A percentile compares a stretch with the other conserved stretches of the same genome.
Conservation (phyloP, 73 alveolate species). For the Uronychia binucleata region DNA sequence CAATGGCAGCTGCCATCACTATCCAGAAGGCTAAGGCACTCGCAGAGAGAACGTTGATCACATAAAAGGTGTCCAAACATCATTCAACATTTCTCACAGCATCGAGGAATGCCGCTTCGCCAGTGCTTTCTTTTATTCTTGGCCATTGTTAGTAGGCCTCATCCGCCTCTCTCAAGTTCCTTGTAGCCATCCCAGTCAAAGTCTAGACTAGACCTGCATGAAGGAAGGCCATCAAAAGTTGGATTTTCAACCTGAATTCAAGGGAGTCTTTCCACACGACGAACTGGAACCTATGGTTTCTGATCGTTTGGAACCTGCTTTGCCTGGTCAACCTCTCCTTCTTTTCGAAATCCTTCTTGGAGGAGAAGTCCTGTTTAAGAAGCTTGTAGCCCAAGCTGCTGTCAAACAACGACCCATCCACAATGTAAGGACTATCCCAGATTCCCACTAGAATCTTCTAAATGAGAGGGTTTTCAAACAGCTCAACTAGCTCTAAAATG, state of each 20-base stretch:
- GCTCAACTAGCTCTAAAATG: neutral
- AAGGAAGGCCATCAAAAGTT: too few species aligned
- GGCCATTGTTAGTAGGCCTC: too few species aligned
- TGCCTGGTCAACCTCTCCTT: neutral
- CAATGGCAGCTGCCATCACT: too few species aligned
- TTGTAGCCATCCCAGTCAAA: too few species aligned
- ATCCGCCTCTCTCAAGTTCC: too few species aligned
- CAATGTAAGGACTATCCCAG: neutral
- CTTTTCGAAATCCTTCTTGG: neutral
- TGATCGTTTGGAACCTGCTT: neutral
- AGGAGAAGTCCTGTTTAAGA: neutral
- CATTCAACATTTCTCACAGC: too few species aligned
- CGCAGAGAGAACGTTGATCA: too few species aligned
- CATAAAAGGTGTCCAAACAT: too few species aligned
- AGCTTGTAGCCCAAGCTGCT: neutral
- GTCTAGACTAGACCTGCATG: too few species aligned
- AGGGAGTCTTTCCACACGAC: neutral
- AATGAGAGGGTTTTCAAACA: neutral
- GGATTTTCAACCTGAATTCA: neutral
- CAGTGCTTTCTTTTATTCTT: too few species aligned
- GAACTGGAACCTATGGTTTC: neutral
- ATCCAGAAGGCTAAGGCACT: too few species aligned
- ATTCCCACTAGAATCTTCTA: neutral
- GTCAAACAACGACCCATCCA: neutral
- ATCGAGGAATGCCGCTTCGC: too few species aligned